These are phyloP conservation scores for Calonectria ilicicola DNA, from an alignment of 2,329 filamentous ascomycete genomes.

Conservation along the genomic window DNA sequence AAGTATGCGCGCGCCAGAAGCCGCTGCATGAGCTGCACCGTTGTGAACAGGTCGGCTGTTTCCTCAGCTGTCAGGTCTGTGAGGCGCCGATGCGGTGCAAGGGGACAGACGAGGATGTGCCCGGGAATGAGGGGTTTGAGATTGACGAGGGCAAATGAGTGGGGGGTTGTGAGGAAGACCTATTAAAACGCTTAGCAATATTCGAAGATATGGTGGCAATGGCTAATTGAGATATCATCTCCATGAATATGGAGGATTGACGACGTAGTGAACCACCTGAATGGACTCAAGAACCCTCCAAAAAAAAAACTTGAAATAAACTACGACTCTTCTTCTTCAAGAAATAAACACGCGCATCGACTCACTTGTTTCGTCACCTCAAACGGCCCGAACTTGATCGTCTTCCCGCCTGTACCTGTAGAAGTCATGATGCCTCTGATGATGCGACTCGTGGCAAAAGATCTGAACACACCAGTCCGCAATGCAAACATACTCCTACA, in stretches of 20 bases:
- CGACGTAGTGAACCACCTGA: neutral
- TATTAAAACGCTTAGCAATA: slow-evolving; percentile 51
- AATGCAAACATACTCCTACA: slow-evolving; percentile 37
- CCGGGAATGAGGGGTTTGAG: slow-evolving; percentile 94
- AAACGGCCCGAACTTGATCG: slow-evolving; percentile 79
- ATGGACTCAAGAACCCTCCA: neutral
- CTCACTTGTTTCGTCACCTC: slow-evolving; percentile 80
- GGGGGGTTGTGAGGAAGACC: slow-evolving; percentile 87
- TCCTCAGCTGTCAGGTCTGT: slow-evolving; percentile 79
- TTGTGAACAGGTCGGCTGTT: slow-evolving; percentile 84
- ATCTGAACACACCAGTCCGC: slow-evolving; percentile 18
- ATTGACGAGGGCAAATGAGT: slow-evolving; percentile 92
- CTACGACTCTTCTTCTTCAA: neutral
- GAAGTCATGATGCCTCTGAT: slow-evolving; percentile 46
- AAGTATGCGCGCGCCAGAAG: slow-evolving; percentile 76
- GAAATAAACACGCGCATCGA: neutral
- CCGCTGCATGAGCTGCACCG: slow-evolving; percentile 83
- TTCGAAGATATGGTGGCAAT: neutral
- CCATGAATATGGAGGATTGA: neutral
- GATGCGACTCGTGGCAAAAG: slow-evolving; percentile 21
- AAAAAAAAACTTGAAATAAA: neutral
- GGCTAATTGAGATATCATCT: neutral
- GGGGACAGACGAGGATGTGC: slow-evolving; percentile 91
- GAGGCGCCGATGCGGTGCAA: slow-evolving; percentile 76
- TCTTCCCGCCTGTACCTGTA: slow-evolving; percentile 37